Base-by-base conservation (phyloP, 2,329 filamentous ascomycete genomes). In the Sclerotinia borealis region DNA sequence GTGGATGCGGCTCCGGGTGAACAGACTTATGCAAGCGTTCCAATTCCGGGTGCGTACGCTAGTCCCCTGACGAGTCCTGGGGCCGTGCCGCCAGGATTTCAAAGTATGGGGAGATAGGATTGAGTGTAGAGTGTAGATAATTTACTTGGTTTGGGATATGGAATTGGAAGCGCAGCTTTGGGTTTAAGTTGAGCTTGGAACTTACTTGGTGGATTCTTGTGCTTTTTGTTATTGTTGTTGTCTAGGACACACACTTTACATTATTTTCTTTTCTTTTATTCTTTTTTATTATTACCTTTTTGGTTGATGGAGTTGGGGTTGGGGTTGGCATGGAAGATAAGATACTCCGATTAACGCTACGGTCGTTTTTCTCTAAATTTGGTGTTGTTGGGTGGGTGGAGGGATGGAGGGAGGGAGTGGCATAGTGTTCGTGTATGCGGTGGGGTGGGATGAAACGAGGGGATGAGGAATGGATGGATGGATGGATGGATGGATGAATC, bases 31-130 rank as follows among this genome's bases (percentile, higher is more conserved):
- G 93, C 88, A 15, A 80, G 88, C 27, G 93, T 97, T 37, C 91
- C 93, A 0, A 96, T 97, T 65, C 93, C 93, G 0, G 90, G 90
- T 7, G 90, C 92, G 0, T 97, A 97, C 74, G 70, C 85, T 63
- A 82, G 79, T 75, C 83, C 79, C 71, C 81, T 83, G 6, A 58
- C 65, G 4, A 29, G 63, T 22, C 39, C 79, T 78, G 37, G 77
- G 78, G 10, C 74, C 69, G 48, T 79, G 80, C 66, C 68, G 27
- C 54, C 59, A 9, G 55, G 69, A 25, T 69, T 71, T 51, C 70
- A 66, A 25, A 70, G 65, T 64, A 64, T 71, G 19, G 71, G 72
- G 19, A 67, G 27, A 50, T 31, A 25, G 17, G 25, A 27, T 43
- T 17, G 27, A 11, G 10, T n/a, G n/a, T n/a, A n/a, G n/a, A n/a